Conservation (phyloP, 306 rosid species). For the Crotalaria pallida region DNA sequence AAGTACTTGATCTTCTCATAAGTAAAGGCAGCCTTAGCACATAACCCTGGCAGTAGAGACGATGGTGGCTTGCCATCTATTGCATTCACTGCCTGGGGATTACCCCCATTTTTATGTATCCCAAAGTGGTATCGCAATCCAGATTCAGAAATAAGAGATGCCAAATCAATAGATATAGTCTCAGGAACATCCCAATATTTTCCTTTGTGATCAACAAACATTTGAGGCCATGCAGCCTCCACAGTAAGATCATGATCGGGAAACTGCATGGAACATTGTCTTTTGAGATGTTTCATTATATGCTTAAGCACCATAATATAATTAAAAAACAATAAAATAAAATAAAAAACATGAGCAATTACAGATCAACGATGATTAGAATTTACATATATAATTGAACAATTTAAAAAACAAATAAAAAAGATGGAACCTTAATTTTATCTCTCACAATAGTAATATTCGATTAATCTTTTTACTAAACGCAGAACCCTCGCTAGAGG, state of each 20-base stretch:
- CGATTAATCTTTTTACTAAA: not conserved
- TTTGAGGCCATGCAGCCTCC: slow-evolving; percentile 93
- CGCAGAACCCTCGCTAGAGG: not conserved
- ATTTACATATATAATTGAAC: not conserved
- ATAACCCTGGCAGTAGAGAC: slow-evolving; percentile 66
- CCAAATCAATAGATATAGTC: slow-evolving; percentile 67
- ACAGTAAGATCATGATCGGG: slow-evolving; percentile 65
- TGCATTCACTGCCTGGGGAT: slow-evolving; percentile 50
- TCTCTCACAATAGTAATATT: not conserved
- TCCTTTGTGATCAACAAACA: slow-evolving; percentile 84
- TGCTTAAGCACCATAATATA: not conserved
- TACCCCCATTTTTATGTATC: slow-evolving; percentile 62
- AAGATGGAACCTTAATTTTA: not conserved
- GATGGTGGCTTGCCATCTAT: slow-evolving; percentile 36
- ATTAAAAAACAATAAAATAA: not conserved
- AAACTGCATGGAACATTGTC: slow-evolving; percentile 46
- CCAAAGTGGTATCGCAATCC: slow-evolving; percentile 82
- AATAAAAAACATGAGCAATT: not conserved
- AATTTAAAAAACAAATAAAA: not conserved
- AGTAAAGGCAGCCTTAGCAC: slow-evolving; percentile 77
- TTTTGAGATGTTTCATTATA: slow-evolving; percentile 15
- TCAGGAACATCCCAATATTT: slow-evolving; percentile 84
- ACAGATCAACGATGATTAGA: not conserved
- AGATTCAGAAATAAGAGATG: slow-evolving; percentile 49
- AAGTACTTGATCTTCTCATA: slow-evolving; percentile 54